Percentiles rank a stretch among this genome's conserved stretches.
Evolutionary conservation across 805 yeast species (phyloP).

Genomic region (Kluyveromyces dobzhanskii): DNA sequence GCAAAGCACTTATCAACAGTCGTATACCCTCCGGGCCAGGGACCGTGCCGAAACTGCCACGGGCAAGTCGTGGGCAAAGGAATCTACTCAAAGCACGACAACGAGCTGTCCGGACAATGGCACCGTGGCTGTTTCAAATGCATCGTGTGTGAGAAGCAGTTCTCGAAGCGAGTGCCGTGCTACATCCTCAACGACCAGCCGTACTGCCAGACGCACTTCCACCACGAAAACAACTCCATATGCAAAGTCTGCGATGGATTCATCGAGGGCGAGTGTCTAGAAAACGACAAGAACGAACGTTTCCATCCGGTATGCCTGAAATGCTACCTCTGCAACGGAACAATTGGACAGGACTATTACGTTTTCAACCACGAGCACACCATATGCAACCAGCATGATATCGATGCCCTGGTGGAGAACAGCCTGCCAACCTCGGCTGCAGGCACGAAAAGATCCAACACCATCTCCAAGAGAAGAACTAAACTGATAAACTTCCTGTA

Average conservation of each 20-base stretch:
- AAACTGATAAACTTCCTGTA: conserved; percentile 20
- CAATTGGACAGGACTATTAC: conserved; percentile 47
- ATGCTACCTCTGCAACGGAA: conserved; percentile 51
- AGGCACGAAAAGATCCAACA: conserved; percentile 10
- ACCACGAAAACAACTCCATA: conserved; percentile 61
- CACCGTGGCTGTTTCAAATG: conserved; percentile 83
- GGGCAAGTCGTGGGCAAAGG: conserved; percentile 50
- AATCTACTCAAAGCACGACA: conserved; percentile 68
- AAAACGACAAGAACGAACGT: conserved; percentile 58
- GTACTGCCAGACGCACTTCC: conserved; percentile 72
- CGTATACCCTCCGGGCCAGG: conserved; percentile 49
- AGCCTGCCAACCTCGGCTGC: conserved; percentile 7
- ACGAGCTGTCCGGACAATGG: conserved; percentile 82
- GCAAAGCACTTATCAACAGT: conserved; percentile 2
- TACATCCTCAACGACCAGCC: conserved; percentile 77
- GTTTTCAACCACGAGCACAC: conserved; percentile 23
- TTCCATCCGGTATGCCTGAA: conserved; percentile 70
- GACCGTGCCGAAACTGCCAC: conserved; percentile 75
- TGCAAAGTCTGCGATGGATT: conserved; percentile 67
- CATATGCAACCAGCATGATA: conserved; percentile 25
- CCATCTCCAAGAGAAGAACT: conserved; percentile 26
- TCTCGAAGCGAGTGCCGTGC: conserved; percentile 54
- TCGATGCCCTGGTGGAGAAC: conserved; percentile 14
- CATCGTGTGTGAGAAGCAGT: conserved; percentile 46
- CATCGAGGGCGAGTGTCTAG: conserved; percentile 87